phyloP scores from a whole-genome alignment of 2,329 filamentous ascomycete species.

The Colletotrichum abscissum region DNA sequence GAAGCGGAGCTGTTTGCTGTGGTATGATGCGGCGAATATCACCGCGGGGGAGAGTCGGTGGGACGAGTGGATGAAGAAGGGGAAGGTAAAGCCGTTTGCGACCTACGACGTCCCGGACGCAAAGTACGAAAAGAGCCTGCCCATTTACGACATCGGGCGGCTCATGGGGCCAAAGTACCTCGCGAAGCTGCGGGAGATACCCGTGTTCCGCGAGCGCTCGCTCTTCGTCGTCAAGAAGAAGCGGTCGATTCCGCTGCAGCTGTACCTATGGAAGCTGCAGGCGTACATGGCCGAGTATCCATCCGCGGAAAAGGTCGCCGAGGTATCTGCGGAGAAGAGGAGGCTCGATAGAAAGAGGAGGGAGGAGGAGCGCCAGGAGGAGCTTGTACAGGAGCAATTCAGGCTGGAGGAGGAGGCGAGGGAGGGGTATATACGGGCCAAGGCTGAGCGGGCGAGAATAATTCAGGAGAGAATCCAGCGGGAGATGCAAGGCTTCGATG shows the following conservation, averaged over 20 bases:
- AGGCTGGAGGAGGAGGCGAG: not conserved
- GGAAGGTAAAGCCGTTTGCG: conserved; percentile 10
- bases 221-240: conserved; percentile 54
- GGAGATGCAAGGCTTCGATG: not conserved
- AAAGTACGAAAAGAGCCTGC: conserved; percentile 50
- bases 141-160: conserved; percentile 63
- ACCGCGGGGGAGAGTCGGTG: conserved; percentile 1
- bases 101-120: conserved; percentile 50
- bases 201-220: conserved; percentile 38
- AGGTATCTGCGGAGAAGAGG: not conserved
- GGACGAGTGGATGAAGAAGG: too few species aligned
- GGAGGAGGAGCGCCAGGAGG: not conserved
- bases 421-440: not conserved
- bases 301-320: not conserved
- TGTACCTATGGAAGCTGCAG: conserved; percentile 68
- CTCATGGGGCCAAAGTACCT: conserved; percentile 63
- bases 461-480: not conserved
- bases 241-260: conserved; percentile 55
- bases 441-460: not conserved
- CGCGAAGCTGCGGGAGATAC: conserved; percentile 44
- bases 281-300: conserved; percentile 56
- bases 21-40: conserved; percentile 38
- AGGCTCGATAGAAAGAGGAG: not conserved
- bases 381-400: not conserved
- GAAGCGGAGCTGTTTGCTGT: conserved; percentile 59